Conservation (phyloP, 768 basidiomycete genomes). For the Coprinellus aureogranulatus region DNA sequence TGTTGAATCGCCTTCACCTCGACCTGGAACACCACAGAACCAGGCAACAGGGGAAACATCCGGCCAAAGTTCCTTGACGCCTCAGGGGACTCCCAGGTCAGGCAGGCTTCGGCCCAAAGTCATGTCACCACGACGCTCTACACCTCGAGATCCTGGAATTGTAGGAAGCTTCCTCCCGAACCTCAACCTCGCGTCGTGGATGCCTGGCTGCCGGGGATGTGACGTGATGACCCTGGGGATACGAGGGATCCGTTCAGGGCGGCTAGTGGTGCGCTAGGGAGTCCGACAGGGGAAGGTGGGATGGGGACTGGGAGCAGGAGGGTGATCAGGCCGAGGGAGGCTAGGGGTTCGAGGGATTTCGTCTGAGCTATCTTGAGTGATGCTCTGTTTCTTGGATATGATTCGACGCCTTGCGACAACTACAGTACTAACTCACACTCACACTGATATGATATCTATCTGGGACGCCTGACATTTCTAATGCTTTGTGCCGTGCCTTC, state of each 20-base stretch:
- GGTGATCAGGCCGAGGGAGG: neutral
- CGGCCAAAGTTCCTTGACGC: neutral
- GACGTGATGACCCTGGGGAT: neutral
- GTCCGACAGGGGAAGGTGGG: neutral
- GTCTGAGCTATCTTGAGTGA: neutral
- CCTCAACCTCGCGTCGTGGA: conserved; percentile 16
- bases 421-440: too few relatives aligned
- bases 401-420: too few relatives aligned
- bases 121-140: neutral
- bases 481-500: too few relatives aligned
- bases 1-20: neutral
- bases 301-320: neutral
- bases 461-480: too few relatives aligned
- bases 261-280: neutral
- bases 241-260: neutral
- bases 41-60: too few relatives aligned
- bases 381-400: too few relatives aligned
- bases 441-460: too few relatives aligned
- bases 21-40: too few relatives aligned
- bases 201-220: neutral
- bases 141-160: neutral
- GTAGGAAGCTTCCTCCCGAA: conserved; percentile 16
- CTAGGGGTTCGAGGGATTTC: neutral
- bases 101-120: neutral
- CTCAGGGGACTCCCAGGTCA: neutral